A percentile compares a stretch with the other conserved stretches of the same genome.
phyloP scores from a whole-genome alignment of 129 eudicot species.

The Daucus carota region DH1_v3.0 NC_030385.2:10545501-10546000 shows the following conservation, averaged over 20 bases:
- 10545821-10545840: background rate
- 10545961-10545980: background rate
- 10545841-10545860: background rate
- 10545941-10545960: background rate
- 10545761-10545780: background rate
- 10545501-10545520: conserved; percentile 43
- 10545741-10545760: background rate
- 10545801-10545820: background rate
- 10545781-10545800: background rate
- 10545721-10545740: background rate
- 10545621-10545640: background rate
- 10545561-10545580: conserved; percentile 46
- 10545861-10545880: background rate
- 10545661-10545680: background rate
- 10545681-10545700: background rate
- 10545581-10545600: conserved; percentile 37
- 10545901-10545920: background rate
- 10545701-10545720: background rate
- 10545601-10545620: conserved; percentile 4
- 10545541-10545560: conserved; percentile 57
- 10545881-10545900: background rate
- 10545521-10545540: conserved; percentile 31
- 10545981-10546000: background rate
- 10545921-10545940: background rate
- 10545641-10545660: background rate